Evolutionary conservation across 1,139 yeast genomes (phyloP), one percentile per base, ranked within the genome.

Genomic region (Geotrichum histeridarum): DNA sequence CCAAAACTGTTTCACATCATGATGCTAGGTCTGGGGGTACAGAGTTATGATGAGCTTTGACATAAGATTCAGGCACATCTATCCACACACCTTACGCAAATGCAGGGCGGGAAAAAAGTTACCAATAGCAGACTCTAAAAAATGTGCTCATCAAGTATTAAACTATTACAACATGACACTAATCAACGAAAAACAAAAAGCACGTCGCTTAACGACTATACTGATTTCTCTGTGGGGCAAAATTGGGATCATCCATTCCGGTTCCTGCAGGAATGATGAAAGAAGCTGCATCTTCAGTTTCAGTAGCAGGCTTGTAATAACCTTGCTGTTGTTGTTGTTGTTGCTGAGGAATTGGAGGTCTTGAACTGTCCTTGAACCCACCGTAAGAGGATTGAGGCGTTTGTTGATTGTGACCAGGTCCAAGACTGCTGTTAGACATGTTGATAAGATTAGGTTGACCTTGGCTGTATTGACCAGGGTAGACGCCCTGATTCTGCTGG

Each of bases 191-290:
- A 5, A 22, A 22, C 27, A 22, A 22, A n/a, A 22, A 22, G 27
- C 27, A 22, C 4, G 14, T 31, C 37, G 30, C 14, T 14, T 27
- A 27, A 14, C 46, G 35, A 8, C 18, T 18, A 17, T 22, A 22
- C 27, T 22, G 27, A 22, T 22, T 22, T 22, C 27, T 22, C 4
- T 15, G 9, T 36, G 30, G 32, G 1, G 39, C 33, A 15, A 45
- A 33, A 7, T 15, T 45, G 12, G 15, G 15, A 36, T 33, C 49
- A 12, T 35, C 31, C 33, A 42, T 22, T 12, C 44, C 44, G 27
- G 44, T 42, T 12, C 44, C 44, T 6, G 44, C 44, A 22, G 44
- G 44, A 12, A 42, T 27, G 12, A 42, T 22, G 22, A 22, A 42
- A n/a, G 44, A 15, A 18, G 17, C n/a, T 1, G 12, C 33, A 8